Base-by-base conservation (phyloP, 2,329 filamentous ascomycete species). In the Pseudogymnoascus sp. region DNA sequence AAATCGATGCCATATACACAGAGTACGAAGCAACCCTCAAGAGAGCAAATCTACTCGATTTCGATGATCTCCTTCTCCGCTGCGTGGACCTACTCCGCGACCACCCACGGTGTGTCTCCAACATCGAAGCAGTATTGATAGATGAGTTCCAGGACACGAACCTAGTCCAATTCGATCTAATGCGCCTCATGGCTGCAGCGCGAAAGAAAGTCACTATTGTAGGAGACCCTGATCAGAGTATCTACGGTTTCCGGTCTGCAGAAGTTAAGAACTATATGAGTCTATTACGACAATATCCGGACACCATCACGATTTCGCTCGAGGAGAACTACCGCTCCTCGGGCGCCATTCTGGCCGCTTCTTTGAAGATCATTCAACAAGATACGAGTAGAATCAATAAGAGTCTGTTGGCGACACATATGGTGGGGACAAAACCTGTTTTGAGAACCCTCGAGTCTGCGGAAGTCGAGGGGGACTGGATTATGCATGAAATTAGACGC, bases 61-160 rank as follows among this genome's bases (percentile, higher is more conserved):
- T 96, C 68, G 94, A 99, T 68, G 94, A 99, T 71, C 80, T 99
- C 21, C 81, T 99, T 4, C 79, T 96, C 11, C 84, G 86, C 67
- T 96, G 92, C 66, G 87, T 89, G 7, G 85, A 95, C 63, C 80
- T 99, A 9, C 80, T 99, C 17, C 82, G 81, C 63, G 77, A 80
- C 17, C 83, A 89, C 66, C 90, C 92, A 0, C 79, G 83, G 11
- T 97, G 92, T 69, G 92, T 97, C 2, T 87, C 87, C 11, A 97
- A 96, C 67, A 86, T 99, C 15, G 86, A 97, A 73, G 85, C 90
- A 0, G 92, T 97, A 5, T 80, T 99, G 50, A 95, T 99, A 64
- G 93, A 99, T 71, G 93, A 99, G 71, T 99, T 97, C 65, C 93
- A 99, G 74, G 93, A 99, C 74, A 97, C 93, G 6, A 99, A 97